Evolutionary conservation across 2,329 filamentous ascomycete genomes (phyloP), one percentile per base, ranked within the genome.

Genomic region (Aspergillus latus): DNA sequence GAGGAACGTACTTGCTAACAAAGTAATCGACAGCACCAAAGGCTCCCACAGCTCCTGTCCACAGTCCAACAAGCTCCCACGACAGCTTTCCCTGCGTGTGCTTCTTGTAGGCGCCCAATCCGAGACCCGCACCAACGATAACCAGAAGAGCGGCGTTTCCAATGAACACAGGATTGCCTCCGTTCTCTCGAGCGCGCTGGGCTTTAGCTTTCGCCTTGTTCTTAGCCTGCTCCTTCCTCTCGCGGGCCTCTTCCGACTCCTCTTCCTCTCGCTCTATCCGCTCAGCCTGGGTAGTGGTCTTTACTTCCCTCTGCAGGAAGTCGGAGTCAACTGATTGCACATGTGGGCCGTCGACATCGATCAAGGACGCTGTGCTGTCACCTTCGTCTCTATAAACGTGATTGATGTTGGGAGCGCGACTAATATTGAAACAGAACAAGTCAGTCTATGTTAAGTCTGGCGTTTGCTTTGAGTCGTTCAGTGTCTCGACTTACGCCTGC

Each of bases 271-370:
- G 73, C 61, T 74, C 71, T 52, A 78, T 59, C n/a, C 76, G 68
- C 49, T 77, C 73, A 26, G 76, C 76, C 61, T 79, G 76, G 15
- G 77, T 79, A 53, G 67, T 72, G 11, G 77, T 79, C 63, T 79
- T 74, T 29, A 78, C 67, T 4, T 70, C 66, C 58, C 78, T 74
- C 11, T 74, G 61, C 49, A 75, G 65, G 62, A 74, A 79, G 43
- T 74, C 65, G 6, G 77, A 63, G 36, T 74, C 72, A 21, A 79
- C 76, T 3, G 74, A 69, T 46, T 68, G 66, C 43, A 80, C 70
- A 55, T 80, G 77, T 4, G 76, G 76, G 11, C 74, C 72, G 64
- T 79, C 77, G 49, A 80, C 77, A 54, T 80, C 78, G 60, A 79
- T 69, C 50, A 80, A 67, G 45, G 72, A 74, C 13, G 74, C 70